Percentiles rank a stretch among this genome's conserved stretches.
phyloP scores from a whole-genome alignment of 179 eudicot species.

The Corrigiola litoralis region DNA sequence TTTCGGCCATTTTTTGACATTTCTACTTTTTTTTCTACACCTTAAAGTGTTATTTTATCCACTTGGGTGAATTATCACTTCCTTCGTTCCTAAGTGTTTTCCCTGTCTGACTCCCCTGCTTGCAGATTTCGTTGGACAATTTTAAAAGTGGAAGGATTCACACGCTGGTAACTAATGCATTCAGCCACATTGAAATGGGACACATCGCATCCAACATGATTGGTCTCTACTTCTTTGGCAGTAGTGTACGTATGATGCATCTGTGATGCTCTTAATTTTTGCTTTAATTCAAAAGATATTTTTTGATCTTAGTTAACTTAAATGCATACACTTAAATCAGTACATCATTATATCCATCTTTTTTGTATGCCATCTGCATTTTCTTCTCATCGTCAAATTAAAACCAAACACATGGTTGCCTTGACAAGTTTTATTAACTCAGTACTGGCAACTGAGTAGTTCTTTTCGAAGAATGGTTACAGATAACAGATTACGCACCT shows the following conservation, averaged over 20 bases:
- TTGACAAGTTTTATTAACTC: no score
- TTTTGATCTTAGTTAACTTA: background rate
- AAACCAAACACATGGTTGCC: no score
- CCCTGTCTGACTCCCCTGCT: background rate
- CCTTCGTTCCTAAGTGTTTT: background rate
- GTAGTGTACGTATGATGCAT: slow-evolving; percentile 38
- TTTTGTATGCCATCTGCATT: no score
- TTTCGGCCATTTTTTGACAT: background rate
- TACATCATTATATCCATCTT: no score
- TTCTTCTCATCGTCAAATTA: no score
- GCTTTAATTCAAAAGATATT: background rate
- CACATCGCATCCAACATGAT: slow-evolving; percentile 76
- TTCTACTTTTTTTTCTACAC: background rate
- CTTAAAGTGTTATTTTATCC: background rate
- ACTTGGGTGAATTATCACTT: background rate
- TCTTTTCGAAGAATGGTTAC: no score
- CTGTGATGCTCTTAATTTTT: background rate
- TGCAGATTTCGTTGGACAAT: slow-evolving; percentile 76
- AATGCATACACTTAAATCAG: no score
- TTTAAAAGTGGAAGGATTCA: slow-evolving; percentile 67
- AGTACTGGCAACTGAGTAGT: no score
- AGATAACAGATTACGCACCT: no score
- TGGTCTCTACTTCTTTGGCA: slow-evolving; percentile 86
- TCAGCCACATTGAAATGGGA: slow-evolving; percentile 59
- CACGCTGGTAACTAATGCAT: slow-evolving; percentile 77